Percentiles rank a stretch among this genome's conserved stretches.
Evolutionary conservation across 2,329 filamentous ascomycete genomes (phyloP).

Genomic region (Aspergillus sp.): DNA sequence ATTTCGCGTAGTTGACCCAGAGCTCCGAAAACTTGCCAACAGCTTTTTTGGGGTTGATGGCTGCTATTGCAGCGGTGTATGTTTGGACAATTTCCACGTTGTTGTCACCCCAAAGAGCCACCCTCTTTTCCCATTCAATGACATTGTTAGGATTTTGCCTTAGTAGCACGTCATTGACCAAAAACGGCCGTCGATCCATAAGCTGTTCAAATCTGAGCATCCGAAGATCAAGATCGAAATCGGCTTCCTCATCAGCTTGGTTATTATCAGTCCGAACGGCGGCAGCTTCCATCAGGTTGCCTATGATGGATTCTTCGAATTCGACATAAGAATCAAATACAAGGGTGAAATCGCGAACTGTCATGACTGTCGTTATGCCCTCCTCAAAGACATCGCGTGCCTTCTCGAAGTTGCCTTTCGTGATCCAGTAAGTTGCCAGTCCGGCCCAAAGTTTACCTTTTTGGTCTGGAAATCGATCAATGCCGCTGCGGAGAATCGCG

Average conservation of each 20-base stretch:
- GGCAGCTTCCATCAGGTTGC: conserved; percentile 84
- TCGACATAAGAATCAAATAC: conserved; percentile 96
- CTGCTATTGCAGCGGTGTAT: conserved; percentile 89
- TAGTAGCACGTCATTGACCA: conserved; percentile 92
- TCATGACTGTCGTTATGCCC: conserved; percentile 97
- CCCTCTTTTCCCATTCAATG: conserved; percentile 93
- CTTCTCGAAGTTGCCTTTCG: conserved; percentile 85
- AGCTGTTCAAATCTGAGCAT: conserved; percentile 98
- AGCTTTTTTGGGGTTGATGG: conserved; percentile 91
- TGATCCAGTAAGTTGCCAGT: conserved; percentile 94
- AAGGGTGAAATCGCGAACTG: conserved; percentile 92
- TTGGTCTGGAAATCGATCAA: conserved; percentile 87
- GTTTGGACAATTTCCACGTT: conserved; percentile 87
- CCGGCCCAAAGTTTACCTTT: conserved; percentile 93
- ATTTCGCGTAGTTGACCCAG: conserved; percentile 95
- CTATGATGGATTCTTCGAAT: conserved; percentile 94
- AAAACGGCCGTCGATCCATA: conserved; percentile 93
- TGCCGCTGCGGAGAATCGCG: conserved; percentile 87
- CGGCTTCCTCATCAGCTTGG: conserved; percentile 74
- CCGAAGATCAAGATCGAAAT: conserved; percentile 91
- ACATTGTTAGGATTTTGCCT: conserved; percentile 97
- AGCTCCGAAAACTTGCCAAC: conserved; percentile 90
- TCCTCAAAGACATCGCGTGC: conserved; percentile 94
- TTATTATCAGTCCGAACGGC: conserved; percentile 77
- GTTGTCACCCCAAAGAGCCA: conserved; percentile 94